Evolutionary conservation across 257 asterid species (phyloP).

Genomic region (Dorcoceras hygrometricum): DNA sequence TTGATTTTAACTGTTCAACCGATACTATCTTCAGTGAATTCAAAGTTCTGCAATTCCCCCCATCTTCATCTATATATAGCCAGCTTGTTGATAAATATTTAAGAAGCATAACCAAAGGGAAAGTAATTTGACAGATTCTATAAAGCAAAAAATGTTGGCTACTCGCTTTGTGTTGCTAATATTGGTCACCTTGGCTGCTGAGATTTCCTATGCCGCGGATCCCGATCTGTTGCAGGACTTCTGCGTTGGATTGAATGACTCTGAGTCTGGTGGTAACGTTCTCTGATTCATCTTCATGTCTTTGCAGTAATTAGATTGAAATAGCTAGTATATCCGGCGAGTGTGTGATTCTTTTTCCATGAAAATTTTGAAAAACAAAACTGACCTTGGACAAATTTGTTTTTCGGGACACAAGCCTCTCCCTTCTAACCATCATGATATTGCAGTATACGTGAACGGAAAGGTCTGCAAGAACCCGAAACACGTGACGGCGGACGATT

Average conservation of each 20-base stretch:
- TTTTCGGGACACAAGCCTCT: no score
- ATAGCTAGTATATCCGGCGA: background rate
- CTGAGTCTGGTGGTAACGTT: background rate
- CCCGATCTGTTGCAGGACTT: slow-evolving; percentile 6
- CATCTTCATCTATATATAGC: background rate
- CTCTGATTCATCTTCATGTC: background rate
- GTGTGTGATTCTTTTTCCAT: no score
- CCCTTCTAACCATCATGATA: background rate
- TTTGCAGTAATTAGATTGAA: no score
- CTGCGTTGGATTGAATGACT: slow-evolving; percentile 8
- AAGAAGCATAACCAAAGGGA: no score
- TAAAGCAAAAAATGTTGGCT: background rate
- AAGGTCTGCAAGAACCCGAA: background rate
- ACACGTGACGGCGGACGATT: background rate
- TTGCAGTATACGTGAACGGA: slow-evolving; percentile 14
- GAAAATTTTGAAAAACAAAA: no score
- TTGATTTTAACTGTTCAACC: no score
- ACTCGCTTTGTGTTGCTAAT: background rate
- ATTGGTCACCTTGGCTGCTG: background rate
- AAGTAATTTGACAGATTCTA: no score
- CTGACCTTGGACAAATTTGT: no score
- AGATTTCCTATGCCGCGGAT: background rate
- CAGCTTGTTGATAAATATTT: background rate
- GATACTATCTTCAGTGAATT: no score
- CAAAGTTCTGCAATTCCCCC: background rate